Conservation (phyloP, 176 grass and related monocot species). For the Pontederia paniculata region DNA sequence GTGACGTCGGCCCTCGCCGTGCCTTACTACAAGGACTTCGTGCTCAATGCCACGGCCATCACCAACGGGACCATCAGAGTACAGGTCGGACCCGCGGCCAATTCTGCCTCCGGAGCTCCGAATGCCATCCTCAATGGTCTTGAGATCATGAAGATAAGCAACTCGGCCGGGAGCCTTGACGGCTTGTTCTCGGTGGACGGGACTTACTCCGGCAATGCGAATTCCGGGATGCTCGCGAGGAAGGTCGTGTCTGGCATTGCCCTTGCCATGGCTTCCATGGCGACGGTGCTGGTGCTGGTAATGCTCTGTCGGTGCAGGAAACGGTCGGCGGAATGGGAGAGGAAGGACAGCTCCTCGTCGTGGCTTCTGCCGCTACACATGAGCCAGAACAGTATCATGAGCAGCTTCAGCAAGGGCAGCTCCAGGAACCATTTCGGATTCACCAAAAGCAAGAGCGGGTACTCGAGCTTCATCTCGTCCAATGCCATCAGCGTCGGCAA, state of each 20-base stretch:
- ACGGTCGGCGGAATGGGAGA: slow-evolving; percentile 44
- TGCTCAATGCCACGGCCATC: slow-evolving; percentile 57
- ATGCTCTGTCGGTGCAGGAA: slow-evolving; percentile 39
- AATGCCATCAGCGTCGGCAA: slow-evolving; percentile 58
- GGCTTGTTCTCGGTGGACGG: slow-evolving; percentile 37
- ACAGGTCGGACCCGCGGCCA: slow-evolving; percentile 43
- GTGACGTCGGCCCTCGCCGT: slow-evolving; percentile 68
- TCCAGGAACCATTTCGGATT: slow-evolving; percentile 68
- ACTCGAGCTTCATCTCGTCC: slow-evolving; percentile 63
- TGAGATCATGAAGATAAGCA: slow-evolving; percentile 95
- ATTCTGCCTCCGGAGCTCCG: slow-evolving; percentile 25
- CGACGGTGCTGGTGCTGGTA: slow-evolving; percentile 31
- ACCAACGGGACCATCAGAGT: slow-evolving; percentile 62
- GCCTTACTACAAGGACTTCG: slow-evolving; percentile 69
- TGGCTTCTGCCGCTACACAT: slow-evolving; percentile 82
- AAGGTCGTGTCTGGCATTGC: slow-evolving; percentile 39
- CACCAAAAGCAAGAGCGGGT: slow-evolving; percentile 60
- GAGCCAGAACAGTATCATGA: slow-evolving; percentile 62
- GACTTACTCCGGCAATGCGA: background rate
- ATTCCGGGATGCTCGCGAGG: slow-evolving; percentile 27
- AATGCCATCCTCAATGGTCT: slow-evolving; percentile 91
- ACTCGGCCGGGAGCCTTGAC: slow-evolving; percentile 64
- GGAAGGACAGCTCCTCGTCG: slow-evolving; percentile 64
- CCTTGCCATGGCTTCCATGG: slow-evolving; percentile 39
- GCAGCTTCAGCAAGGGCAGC: slow-evolving; percentile 39